Evolutionary conservation across 805 yeast genomes (phyloP).

Genomic region (Starmerella tilneyi): DNA sequence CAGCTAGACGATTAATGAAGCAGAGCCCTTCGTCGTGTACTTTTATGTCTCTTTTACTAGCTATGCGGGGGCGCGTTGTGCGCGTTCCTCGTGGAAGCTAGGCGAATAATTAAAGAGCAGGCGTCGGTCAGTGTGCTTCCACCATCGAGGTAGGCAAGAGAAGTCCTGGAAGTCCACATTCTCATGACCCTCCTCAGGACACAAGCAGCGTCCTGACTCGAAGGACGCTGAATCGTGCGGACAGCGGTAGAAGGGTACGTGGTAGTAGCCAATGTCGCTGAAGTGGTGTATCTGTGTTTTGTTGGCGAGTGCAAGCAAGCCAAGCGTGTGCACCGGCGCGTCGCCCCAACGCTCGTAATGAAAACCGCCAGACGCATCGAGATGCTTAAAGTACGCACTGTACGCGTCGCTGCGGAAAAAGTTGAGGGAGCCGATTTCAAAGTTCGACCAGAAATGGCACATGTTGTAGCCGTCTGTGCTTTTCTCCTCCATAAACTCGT

Average conservation of each 20-base stretch:
- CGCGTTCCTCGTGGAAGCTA: neutral
- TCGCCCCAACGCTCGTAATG: slow-evolving; percentile 95
- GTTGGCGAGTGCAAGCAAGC: slow-evolving; percentile 49
- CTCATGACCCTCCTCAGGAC: slow-evolving; percentile 29
- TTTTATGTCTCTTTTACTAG: too few species aligned
- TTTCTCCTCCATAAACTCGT: neutral
- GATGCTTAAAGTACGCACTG: slow-evolving; percentile 50
- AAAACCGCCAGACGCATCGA: slow-evolving; percentile 68
- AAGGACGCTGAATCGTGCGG: slow-evolving; percentile 32
- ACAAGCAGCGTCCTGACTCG: slow-evolving; percentile 31
- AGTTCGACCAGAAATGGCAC: slow-evolving; percentile 83
- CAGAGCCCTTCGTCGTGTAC: too few species aligned
- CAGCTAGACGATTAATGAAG: too few species aligned
- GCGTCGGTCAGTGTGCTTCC: slow-evolving; percentile 30
- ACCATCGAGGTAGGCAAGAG: slow-evolving; percentile 34
- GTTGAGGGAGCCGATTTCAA: slow-evolving; percentile 66
- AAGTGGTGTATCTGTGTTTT: slow-evolving; percentile 60
- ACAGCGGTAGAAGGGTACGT: slow-evolving; percentile 48
- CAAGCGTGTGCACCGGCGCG: slow-evolving; percentile 81
- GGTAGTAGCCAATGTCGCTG: slow-evolving; percentile 72
- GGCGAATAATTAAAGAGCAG: slow-evolving; percentile 27
- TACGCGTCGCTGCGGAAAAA: slow-evolving; percentile 68
- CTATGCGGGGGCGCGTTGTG: too few species aligned
- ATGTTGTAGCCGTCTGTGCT: slow-evolving; percentile 54
- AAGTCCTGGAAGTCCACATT: slow-evolving; percentile 31